Base-by-base conservation (phyloP, 768 basidiomycete species). In the Hypholoma fasciculare region DNA sequence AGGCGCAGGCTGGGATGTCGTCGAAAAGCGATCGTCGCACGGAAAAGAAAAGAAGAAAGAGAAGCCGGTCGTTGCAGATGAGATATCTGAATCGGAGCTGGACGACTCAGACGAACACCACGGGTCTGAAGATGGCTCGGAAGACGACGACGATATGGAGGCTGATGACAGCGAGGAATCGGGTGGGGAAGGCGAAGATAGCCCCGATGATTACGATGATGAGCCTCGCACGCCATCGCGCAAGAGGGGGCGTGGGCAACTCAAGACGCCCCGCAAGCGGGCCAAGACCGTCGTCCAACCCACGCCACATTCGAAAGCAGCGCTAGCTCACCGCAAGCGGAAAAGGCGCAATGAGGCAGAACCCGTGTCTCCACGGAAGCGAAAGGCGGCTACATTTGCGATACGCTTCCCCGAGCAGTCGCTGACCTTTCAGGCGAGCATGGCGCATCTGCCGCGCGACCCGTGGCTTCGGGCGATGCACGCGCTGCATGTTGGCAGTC, bases 401-500 rank as follows among this genome's bases (percentile, higher is more conserved):
- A 54, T 70, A 42, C 65, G 64, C 26, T 68, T 65, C 19, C 68
- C 71, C 17, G 70, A 66, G 50, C 75, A 70, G 56, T 72, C 71
- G 23, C 78, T 63, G 72, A 72, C 44, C 65, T 69, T 69, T 51
- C 66, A 70, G 34, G 61, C 71, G 7, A 78, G 75, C 64, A 72
- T 82, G 67, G 77, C 75, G 23, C 82, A 81, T 60, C 71, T 92
- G 2, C 87, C 89, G 2, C 69, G 79, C 39, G 90, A 96, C 65
- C 87, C 93, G 2, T 96, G 91, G 85, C 71, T 94, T 54, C 82
- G 94, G 8, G 89, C 93, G 6, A 91, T 96, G 87, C 88, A 94
- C 68, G 84, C 93, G 12, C 71, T 98, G 49, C 97, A 98, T 69
- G 97, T 98, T 13, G 93, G 92, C 1, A 91, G 92, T 51, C 83